Conservation (phyloP, 352 stramenopile genomes). For the Pythium rishiriense region DNA sequence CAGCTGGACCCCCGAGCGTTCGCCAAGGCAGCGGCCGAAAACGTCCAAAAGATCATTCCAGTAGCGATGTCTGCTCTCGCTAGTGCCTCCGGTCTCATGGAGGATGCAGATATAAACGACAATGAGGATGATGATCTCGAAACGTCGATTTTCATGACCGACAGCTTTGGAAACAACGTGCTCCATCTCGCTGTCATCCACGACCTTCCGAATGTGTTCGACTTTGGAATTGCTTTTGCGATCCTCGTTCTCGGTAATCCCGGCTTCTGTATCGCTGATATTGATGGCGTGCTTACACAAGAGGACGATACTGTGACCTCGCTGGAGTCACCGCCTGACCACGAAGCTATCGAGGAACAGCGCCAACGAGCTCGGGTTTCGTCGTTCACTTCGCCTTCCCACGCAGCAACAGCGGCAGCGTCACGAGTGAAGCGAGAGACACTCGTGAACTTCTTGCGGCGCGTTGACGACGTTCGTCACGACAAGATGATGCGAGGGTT, state of each 20-base stretch:
- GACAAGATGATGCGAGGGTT: conserved; percentile 36
- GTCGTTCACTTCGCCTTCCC: neutral
- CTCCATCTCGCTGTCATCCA: conserved; percentile 63
- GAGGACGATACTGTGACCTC: neutral
- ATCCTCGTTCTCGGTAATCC: conserved; percentile 35
- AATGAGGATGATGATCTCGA: conserved; percentile 10
- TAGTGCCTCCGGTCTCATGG: neutral
- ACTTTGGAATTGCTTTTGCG: conserved; percentile 56
- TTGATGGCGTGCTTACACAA: neutral
- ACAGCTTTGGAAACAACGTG: conserved; percentile 60
- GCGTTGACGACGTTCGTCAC: conserved; percentile 31
- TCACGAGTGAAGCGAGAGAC: conserved; percentile 1
- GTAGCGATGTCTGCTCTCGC: neutral
- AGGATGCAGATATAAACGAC: neutral
- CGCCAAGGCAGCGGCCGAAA: conserved; percentile 1
- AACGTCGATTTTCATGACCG: conserved; percentile 53
- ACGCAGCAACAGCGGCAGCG: neutral
- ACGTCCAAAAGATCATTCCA: conserved; percentile 14
- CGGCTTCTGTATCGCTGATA: neutral
- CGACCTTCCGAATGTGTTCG: conserved; percentile 51
- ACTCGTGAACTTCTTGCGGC: conserved; percentile 41
- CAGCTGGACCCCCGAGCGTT: conserved; percentile 16
- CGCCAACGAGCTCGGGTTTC: conserved; percentile 10
- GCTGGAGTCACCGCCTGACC: neutral
- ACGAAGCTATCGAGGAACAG: neutral